Base-by-base conservation (phyloP, 305 asterid genomes). In the Euphrasia arctica region DNA sequence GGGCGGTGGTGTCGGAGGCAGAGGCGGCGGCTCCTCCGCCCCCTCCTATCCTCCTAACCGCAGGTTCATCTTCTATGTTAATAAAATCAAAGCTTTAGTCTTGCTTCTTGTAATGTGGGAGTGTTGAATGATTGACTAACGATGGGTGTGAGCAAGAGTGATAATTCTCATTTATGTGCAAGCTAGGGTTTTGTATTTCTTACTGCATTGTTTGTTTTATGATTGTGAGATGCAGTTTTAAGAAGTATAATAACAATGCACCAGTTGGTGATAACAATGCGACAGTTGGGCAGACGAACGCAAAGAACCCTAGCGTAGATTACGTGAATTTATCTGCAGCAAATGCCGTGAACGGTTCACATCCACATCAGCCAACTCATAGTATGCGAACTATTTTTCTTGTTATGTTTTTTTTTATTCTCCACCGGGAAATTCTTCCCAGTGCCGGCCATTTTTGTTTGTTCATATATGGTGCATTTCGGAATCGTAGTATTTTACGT, bases 261-360 rank as follows among this genome's bases (percentile, higher is more conserved):
- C 90, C 82, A 79, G 93, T 87, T 72, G 89, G 86, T 49, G 71
- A 70, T 70, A 82, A 54, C 71, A 72, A 77, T 85, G 85, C 77
- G 72, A 86, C 82, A 78, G 91, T 87, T 72, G 89, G 86, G 69
- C 88, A 78, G 71, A 65, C 77, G 13, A 70, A 82, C 78, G 82
- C 67, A 39, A 66, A 81, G 55, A 74, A 72, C 39, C 73, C 76
- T 63, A 67, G 54, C 74, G 82, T 75, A 13, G 88, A 79, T 70
- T 69, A 79, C 32, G 72, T 69, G 67, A 61, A 71, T 77, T 75
- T 73, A 43, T 51, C 79, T 39, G 80, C 76, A 4, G 48, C 68
- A 4, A 77, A 67, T 57, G 63, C 62, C 65, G 78, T 72, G 47
- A 87, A 90, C 77, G 95, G 87, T 25, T 75, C 87, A 45, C 85